These are phyloP conservation scores for Ophiostoma tasmaniense DNA, from an alignment of 2,329 filamentous ascomycete genomes.

Conservation along the genomic window DNA sequence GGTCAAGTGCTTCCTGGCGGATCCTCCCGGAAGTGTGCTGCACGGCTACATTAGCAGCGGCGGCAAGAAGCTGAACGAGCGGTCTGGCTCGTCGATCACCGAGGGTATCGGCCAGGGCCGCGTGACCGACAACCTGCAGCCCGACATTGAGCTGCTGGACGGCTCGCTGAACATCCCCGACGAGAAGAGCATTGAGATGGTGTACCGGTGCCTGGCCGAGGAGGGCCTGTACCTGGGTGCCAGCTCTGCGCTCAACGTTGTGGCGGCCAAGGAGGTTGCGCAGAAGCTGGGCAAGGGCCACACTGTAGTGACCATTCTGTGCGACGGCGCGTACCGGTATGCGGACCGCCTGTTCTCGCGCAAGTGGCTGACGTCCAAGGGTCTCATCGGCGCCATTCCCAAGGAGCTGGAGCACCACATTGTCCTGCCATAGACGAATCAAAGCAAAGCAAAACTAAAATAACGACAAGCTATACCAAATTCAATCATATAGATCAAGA, in stretches of 20 bases:
- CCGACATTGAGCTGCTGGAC: slow-evolving; percentile 77
- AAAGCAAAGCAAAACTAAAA: neutral
- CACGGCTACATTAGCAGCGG: slow-evolving; percentile 85
- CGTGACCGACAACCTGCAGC: slow-evolving; percentile 86
- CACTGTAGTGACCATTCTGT: slow-evolving; percentile 88
- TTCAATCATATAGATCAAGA: neutral
- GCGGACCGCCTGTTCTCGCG: slow-evolving; percentile 87
- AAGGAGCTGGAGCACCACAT: slow-evolving; percentile 87
- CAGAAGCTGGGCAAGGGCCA: slow-evolving; percentile 80
- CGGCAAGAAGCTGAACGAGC: slow-evolving; percentile 66
- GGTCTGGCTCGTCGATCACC: slow-evolving; percentile 80
- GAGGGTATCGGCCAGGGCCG: slow-evolving; percentile 96
- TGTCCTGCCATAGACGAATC: slow-evolving; percentile 58
- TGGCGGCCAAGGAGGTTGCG: slow-evolving; percentile 87
- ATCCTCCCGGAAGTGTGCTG: slow-evolving; percentile 87
- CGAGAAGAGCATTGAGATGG: slow-evolving; percentile 94
- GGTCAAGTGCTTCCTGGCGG: slow-evolving; percentile 83
- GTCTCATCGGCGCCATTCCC: slow-evolving; percentile 70
- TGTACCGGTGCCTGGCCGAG: slow-evolving; percentile 91
- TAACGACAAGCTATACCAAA: neutral
- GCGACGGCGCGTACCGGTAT: slow-evolving; percentile 95
- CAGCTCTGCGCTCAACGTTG: slow-evolving; percentile 89
- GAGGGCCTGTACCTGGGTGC: slow-evolving; percentile 93
- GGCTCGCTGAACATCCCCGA: slow-evolving; percentile 78
- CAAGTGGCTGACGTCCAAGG: slow-evolving; percentile 85